phyloP scores from a whole-genome alignment of 1,139 yeast species.

The Saccharomyces hybrid region DNA sequence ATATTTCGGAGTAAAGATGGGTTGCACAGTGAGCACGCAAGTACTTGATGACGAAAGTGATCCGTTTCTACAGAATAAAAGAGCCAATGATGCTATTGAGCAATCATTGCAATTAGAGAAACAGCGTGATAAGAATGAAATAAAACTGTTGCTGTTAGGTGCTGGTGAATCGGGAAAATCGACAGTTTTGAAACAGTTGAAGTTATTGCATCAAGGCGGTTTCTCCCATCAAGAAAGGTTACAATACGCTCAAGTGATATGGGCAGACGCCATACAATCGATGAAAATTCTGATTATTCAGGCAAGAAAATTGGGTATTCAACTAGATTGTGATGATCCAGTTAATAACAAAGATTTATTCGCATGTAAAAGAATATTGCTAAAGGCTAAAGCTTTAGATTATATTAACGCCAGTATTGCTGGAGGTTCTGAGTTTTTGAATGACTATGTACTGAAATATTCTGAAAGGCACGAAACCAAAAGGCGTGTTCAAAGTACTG shows the following conservation, averaged over 20 bases:
- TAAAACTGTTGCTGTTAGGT: conserved; percentile 68
- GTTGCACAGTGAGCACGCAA: conserved; percentile 56
- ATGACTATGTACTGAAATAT: conserved; percentile 58
- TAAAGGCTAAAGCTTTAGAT: conserved; percentile 52
- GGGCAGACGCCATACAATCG: conserved; percentile 87
- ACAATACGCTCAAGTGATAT: conserved; percentile 82
- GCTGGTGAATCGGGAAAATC: conserved; percentile 97
- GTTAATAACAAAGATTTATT: conserved; percentile 38
- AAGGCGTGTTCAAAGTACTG: conserved; percentile 49
- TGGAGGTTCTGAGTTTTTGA: conserved; percentile 57
- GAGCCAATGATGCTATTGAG: conserved; percentile 61
- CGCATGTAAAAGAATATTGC: conserved; percentile 41
- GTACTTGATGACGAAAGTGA: conserved; percentile 40
- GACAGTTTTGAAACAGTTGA: conserved; percentile 89
- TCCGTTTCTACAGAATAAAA: conserved; percentile 44
- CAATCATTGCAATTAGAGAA: conserved; percentile 50
- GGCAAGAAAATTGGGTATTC: conserved; percentile 55
- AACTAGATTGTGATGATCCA: conserved; percentile 52
- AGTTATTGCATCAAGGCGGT: conserved; percentile 77
- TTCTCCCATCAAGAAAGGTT: conserved; percentile 70
- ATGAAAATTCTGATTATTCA: conserved; percentile 77
- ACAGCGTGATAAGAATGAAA: conserved; percentile 45
- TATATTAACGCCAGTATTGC: conserved; percentile 61
- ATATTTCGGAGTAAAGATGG: conserved; percentile 38
- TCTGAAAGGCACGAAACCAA: conserved; percentile 47